Evolutionary conservation across 2,329 filamentous ascomycete species (phyloP), one percentile per base, ranked within the genome.

Genomic region (Fusarium fujikuroi): DNA sequence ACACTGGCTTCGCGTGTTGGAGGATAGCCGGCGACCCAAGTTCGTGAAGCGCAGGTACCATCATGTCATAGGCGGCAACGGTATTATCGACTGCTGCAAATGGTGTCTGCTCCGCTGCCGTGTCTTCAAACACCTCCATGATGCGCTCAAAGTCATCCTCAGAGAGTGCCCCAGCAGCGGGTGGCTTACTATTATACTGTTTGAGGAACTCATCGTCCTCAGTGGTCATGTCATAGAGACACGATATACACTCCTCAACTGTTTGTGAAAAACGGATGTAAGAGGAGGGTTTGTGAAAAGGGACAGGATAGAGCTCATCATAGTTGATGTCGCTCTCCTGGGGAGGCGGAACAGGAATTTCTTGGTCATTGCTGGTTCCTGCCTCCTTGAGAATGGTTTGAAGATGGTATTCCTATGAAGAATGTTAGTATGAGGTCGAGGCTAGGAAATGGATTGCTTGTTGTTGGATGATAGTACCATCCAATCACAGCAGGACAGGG

Each of bases 221-320:
- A 74, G 92, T 91, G 34, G 92, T 95, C 93, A 98, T 95, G 84
- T 97, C 95, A 91, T 99, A 99, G 77, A 92, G 90, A 80, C 92
- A 93, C 78, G 93, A 93, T 79, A 94, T 92, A 78, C 93, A 97
- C 83, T 99, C 96, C 84, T 99, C 96, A 70, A 99, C 95, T 6
- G 96, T 99, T 75, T 97, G 95, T 73, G 96, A 98, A 85, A 97
- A 98, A 74, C 95, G 94, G 81, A 99, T 97, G 84, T 98, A 98
- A 70, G 95, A 96, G 70, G 92, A 91, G 59, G 96, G 95, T 82
- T 97, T 92, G 78, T 91, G 89, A 84, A 95, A 98, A 65, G 87
- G 86, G 74, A 89, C 90, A 56, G 92, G 90, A 81, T 98, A 98
- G 77, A 98, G 89, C 78, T 92, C 90, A 83, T 97, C 94, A 91